Evolutionary conservation across 1,284 basidiomycete species (phyloP).

Genomic region (Puccinia hordei): DNA sequence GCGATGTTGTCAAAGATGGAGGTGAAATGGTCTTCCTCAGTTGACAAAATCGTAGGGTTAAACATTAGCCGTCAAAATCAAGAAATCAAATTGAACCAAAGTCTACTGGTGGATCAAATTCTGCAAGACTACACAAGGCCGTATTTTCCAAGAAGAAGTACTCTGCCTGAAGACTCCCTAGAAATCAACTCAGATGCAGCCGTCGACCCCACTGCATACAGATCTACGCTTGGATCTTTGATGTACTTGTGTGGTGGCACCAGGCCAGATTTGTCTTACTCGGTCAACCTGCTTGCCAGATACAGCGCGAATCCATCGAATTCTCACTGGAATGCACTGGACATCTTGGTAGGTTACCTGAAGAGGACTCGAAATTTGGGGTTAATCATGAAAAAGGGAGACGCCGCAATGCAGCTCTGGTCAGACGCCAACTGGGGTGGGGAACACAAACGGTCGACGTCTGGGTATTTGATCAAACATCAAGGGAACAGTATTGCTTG

Average conservation of each 20-base stretch:
- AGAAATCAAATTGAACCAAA: background rate
- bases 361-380: background rate
- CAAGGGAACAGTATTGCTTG: background rate
- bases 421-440: constrained; percentile 37
- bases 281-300: constrained; percentile 5
- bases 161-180: background rate
- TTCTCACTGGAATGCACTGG: background rate
- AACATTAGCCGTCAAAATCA: background rate
- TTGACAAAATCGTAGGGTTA: background rate
- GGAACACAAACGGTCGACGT: constrained; percentile 1
- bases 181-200: background rate
- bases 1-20: background rate
- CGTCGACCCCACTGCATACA: background rate
- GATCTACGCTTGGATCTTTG: background rate
- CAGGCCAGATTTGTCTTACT: background rate
- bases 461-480: background rate
- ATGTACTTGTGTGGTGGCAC: constrained; percentile 16
- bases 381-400: background rate
- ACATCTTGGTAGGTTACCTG: background rate
- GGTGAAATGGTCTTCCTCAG: background rate
- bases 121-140: background rate
- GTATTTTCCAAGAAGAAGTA: background rate
- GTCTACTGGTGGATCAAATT: background rate
- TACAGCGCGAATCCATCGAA: background rate
- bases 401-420: background rate